Conservation (phyloP, 768 basidiomycete species). For the Suillus americanus region DNA sequence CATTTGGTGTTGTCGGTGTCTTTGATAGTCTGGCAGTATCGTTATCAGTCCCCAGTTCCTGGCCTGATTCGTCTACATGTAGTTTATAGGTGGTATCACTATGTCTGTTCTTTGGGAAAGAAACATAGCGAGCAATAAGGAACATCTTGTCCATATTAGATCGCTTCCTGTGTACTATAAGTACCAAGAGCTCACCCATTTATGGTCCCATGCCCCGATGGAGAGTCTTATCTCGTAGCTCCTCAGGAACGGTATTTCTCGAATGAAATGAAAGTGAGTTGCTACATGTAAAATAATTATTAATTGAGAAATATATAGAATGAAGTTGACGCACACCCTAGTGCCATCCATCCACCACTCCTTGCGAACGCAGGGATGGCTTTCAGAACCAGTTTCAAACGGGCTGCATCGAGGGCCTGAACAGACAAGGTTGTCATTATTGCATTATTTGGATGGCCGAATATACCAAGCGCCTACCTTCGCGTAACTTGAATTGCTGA, state of each 20-base stretch:
- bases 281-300: conserved; percentile 33
- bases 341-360: conserved; percentile 59
- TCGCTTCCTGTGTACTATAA: neutral
- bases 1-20: conserved; percentile 13
- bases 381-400: conserved; percentile 46
- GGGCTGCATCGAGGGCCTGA: conserved; percentile 46
- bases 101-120: conserved; percentile 37
- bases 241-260: conserved; percentile 65
- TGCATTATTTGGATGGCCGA: too few species aligned
- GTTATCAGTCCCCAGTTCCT: conserved; percentile 1
- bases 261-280: conserved; percentile 67
- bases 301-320: neutral
- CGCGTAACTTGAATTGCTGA: conserved; percentile 81
- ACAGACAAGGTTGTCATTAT: neutral
- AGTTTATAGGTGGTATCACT: neutral
- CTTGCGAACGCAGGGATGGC: conserved; percentile 59
- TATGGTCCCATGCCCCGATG: conserved; percentile 69
- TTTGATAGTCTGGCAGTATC: conserved; percentile 13
- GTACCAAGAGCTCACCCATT: conserved; percentile 57
- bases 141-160: conserved; percentile 46
- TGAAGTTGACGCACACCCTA: conserved; percentile 37
- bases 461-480: conserved; percentile 43
- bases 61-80: neutral
- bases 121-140: conserved; percentile 61
- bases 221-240: conserved; percentile 60